These are phyloP conservation scores for Neurospora africana DNA, from an alignment of 495 filamentous ascomycete genomes.

Conservation along the genomic window DNA sequence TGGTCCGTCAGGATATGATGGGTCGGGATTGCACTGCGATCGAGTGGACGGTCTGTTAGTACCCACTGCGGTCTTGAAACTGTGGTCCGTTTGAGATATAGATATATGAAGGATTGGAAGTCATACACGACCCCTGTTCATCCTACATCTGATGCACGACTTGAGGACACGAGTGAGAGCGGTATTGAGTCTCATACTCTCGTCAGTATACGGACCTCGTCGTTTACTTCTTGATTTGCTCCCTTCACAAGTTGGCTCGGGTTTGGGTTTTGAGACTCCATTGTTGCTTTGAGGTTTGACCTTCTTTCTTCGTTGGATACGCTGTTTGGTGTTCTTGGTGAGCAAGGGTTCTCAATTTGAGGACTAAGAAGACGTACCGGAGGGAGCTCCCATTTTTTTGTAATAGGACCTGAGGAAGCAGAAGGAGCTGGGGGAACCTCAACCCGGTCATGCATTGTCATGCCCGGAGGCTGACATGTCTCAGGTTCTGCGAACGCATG, in stretches of 20 bases:
- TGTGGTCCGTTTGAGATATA: neutral
- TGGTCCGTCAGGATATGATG: conserved; percentile 5
- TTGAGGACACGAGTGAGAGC: conserved; percentile 17
- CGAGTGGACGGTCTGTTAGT: neutral
- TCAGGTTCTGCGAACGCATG: neutral
- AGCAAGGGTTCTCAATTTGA: neutral
- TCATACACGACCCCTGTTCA: conserved; percentile 17
- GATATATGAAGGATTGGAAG: neutral
- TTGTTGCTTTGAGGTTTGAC: conserved; percentile 3
- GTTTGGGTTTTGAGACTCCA: conserved; percentile 4
- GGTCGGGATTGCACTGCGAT: conserved; percentile 15
- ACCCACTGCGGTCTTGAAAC: neutral
- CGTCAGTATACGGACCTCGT: conserved; percentile 14
- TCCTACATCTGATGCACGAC: conserved; percentile 21
- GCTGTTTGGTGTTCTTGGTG: neutral
- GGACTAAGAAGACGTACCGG: conserved; percentile 1
- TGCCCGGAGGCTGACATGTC: neutral
- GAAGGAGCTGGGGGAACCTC: neutral
- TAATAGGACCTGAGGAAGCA: neutral
- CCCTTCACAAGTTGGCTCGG: neutral
- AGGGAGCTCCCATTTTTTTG: conserved; percentile 14
- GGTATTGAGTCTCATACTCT: conserved; percentile 14
- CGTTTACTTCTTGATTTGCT: conserved; percentile 6
- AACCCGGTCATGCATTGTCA: neutral
- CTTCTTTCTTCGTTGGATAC: conserved; percentile 13